These are phyloP conservation scores for Eryngium alpinum DNA, from an alignment of 140 eudicot genomes.

Conservation along the genomic window DNA sequence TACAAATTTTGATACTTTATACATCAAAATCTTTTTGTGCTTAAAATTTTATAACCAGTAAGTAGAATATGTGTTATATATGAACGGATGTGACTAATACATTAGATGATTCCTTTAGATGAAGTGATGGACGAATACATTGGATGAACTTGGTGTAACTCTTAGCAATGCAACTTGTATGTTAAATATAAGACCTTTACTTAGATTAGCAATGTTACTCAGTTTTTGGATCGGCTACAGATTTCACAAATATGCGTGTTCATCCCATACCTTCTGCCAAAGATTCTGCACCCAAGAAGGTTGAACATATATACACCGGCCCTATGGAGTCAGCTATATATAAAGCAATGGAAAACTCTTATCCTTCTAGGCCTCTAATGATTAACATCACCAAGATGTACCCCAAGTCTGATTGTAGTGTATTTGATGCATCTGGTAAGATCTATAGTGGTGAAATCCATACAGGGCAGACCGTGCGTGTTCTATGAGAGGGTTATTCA, in stretches of 20 bases:
- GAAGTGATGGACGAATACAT: no score
- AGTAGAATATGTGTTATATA: no score
- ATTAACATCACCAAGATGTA: slow-evolving; percentile 82
- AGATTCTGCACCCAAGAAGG: slow-evolving; percentile 67
- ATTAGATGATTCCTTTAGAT: no score
- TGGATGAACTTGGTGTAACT: slow-evolving; percentile 89
- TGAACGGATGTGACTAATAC: no score
- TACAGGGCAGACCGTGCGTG: slow-evolving; percentile 82
- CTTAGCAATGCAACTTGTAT: slow-evolving; percentile 73
- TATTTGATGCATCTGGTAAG: slow-evolving; percentile 98
- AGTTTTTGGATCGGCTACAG: slow-evolving; percentile 98
- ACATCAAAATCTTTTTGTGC: no score
- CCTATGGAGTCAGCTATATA: slow-evolving; percentile 62
- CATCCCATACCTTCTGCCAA: slow-evolving; percentile 88
- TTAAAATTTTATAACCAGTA: no score
- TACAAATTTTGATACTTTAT: no score
- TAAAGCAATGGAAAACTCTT: slow-evolving; percentile 69
- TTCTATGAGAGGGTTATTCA: slow-evolving; percentile 98
- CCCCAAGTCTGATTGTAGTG: slow-evolving; percentile 92
- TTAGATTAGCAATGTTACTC: slow-evolving; percentile 90
- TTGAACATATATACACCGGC: slow-evolving; percentile 85
- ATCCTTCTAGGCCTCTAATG: slow-evolving; percentile 89
- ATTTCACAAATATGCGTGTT: slow-evolving; percentile 95
- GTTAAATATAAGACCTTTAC: slow-evolving; percentile 83
- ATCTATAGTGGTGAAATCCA: slow-evolving; percentile 90